Conservation (phyloP, 805 yeast species). For the Kodamaea neixiangensis region DNA sequence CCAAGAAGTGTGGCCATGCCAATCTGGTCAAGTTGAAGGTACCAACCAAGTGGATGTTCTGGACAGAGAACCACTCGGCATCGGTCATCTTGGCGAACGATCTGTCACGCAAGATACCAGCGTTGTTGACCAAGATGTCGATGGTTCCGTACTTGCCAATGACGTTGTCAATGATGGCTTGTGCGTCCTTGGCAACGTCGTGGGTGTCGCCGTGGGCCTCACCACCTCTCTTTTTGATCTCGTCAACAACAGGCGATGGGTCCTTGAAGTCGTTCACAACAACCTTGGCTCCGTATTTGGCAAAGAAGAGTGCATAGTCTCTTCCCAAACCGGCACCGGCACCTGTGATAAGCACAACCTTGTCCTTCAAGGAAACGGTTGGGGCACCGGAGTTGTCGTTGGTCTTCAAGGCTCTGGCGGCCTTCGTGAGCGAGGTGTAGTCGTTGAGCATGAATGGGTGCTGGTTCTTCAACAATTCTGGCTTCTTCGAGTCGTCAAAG, state of each 20-base stretch:
- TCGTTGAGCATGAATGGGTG: conserved; percentile 77
- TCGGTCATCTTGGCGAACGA: conserved; percentile 84
- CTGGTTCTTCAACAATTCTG: conserved; percentile 50
- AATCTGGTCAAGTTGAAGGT: conserved; percentile 80
- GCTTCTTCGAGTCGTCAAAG: conserved; percentile 59
- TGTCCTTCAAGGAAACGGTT: conserved; percentile 64
- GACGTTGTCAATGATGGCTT: conserved; percentile 75
- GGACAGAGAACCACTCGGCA: conserved; percentile 78
- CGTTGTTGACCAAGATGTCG: conserved; percentile 87
- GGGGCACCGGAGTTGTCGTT: conserved; percentile 47
- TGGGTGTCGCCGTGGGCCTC: conserved; percentile 81
- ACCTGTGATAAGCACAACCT: conserved; percentile 91
- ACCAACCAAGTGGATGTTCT: conserved; percentile 80
- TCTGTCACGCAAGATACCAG: conserved; percentile 90
- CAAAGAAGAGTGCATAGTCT: conserved; percentile 82
- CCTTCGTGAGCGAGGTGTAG: conserved; percentile 59
- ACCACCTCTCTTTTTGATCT: conserved; percentile 71
- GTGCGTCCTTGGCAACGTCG: conserved; percentile 77
- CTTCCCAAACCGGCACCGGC: conserved; percentile 95
- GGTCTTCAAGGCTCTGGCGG: conserved; percentile 50
- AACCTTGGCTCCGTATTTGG: conserved; percentile 91
- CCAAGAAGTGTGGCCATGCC: conserved; percentile 87
- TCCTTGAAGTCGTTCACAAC: conserved; percentile 88
- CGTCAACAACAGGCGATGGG: conserved; percentile 72
- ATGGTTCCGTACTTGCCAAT: conserved; percentile 75